Percentiles rank a stretch among this genome's conserved stretches.
These are phyloP conservation scores for Aspergillus bombycis DNA, from an alignment of 2,329 filamentous ascomycete species.

Conservation along the genomic window DNA sequence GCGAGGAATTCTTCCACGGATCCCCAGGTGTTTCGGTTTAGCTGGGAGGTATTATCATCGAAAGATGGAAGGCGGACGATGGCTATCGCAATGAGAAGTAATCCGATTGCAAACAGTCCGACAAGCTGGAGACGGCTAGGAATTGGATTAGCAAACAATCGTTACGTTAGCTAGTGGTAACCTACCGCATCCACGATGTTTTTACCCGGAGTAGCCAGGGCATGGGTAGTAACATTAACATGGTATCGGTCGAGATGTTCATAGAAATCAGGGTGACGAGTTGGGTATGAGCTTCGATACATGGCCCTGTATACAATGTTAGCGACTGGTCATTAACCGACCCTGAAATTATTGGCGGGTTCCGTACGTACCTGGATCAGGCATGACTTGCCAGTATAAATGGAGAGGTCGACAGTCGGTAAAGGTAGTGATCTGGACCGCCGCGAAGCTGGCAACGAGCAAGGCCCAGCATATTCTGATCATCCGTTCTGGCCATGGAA, in stretches of 20 bases:
- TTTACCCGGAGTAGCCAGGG: slow-evolving; percentile 14
- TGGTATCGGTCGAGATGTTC: slow-evolving; percentile 14
- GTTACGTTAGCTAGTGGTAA: accelerated
- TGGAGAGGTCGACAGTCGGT: slow-evolving; percentile 8
- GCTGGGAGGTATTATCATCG: neutral
- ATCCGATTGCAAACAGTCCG: slow-evolving; percentile 14
- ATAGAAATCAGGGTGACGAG: slow-evolving; percentile 8
- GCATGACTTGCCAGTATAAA: slow-evolving; percentile 15
- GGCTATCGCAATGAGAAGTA: slow-evolving; percentile 13
- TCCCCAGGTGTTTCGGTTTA: slow-evolving; percentile 10
- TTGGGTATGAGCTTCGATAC: slow-evolving; percentile 7
- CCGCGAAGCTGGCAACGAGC: slow-evolving; percentile 3
- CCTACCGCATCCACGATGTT: slow-evolving; percentile 12
- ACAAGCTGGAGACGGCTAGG: slow-evolving; percentile 12
- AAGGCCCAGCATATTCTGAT: slow-evolving; percentile 14
- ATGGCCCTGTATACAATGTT: slow-evolving; percentile 3
- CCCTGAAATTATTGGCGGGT: neutral
- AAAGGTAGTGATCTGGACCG: slow-evolving; percentile 7
- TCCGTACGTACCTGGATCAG: slow-evolving; percentile 10
- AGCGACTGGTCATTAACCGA: neutral
- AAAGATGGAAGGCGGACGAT: slow-evolving; percentile 14
- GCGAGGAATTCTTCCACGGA: slow-evolving; percentile 14
- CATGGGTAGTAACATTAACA: slow-evolving; percentile 17
- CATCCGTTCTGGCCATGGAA: slow-evolving; percentile 15
- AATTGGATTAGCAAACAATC: too few species aligned